Evolutionary conservation across 495 filamentous ascomycete genomes (phyloP).

Genomic region (Aspergillus coremiiformis): DNA sequence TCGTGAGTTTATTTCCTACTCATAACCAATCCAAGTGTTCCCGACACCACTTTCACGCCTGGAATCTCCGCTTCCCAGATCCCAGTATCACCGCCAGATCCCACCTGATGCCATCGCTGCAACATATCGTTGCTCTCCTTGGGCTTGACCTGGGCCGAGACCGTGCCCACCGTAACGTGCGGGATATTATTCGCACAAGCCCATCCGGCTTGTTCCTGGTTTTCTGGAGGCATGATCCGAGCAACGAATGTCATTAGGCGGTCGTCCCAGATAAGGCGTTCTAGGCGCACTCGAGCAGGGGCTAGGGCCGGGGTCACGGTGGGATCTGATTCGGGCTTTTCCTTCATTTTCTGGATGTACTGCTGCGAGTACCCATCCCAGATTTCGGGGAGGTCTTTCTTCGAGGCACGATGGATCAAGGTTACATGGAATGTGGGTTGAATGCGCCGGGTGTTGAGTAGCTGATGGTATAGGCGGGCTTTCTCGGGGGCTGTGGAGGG

Average conservation of each 20-base stretch:
- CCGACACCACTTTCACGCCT: constrained; percentile 38
- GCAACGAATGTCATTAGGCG: constrained; percentile 84
- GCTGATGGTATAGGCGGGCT: constrained; percentile 65
- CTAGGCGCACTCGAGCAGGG: constrained; percentile 49
- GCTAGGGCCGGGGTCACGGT: constrained; percentile 39
- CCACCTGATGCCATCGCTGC: constrained; percentile 53
- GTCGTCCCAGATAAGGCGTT: constrained; percentile 69
- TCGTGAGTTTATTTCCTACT: constrained; percentile 20
- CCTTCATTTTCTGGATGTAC: constrained; percentile 35
- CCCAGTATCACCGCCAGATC: constrained; percentile 42
- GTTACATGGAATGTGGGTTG: constrained; percentile 91
- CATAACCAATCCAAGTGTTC: constrained; percentile 38
- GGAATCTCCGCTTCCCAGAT: constrained; percentile 40
- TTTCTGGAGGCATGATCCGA: constrained; percentile 45
- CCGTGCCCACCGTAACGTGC: constrained; percentile 86
- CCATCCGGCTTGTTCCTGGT: constrained; percentile 41
- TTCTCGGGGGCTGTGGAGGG: constrained; percentile 28
- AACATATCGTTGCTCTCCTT: constrained; percentile 89
- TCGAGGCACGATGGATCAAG: constrained; percentile 68
- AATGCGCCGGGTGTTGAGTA: constrained; percentile 63
- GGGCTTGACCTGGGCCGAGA: constrained; percentile 64
- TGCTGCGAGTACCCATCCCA: constrained; percentile 61
- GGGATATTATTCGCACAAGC: constrained; percentile 69
- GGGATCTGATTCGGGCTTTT: constrained; percentile 33
- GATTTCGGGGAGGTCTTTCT: constrained; percentile 50